These are phyloP conservation scores for Myrmaecium sp. DNA, from an alignment of 2,329 filamentous ascomycete genomes.

Conservation along the genomic window DNA sequence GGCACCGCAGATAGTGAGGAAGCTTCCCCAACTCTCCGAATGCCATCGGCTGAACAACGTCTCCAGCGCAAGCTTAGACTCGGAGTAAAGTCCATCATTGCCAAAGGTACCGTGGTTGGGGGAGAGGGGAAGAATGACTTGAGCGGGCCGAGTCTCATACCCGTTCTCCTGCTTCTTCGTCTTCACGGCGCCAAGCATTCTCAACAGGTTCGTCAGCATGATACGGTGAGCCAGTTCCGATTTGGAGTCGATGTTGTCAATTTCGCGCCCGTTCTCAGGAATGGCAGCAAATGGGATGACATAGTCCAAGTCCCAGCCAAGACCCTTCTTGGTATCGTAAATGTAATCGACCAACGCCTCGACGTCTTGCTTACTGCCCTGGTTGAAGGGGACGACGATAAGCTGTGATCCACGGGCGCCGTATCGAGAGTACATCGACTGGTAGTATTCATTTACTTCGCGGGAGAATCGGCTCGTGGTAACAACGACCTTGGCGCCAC, in stretches of 20 bases:
- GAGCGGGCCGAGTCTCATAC: conserved; percentile 88
- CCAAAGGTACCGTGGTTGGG: conserved; percentile 98
- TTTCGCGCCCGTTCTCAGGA: conserved; percentile 92
- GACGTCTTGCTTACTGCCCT: conserved; percentile 95
- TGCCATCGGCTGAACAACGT: conserved; percentile 98
- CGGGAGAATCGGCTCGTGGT: conserved; percentile 94
- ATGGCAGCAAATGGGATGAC: conserved; percentile 95
- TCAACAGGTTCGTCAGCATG: conserved; percentile 94
- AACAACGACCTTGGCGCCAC: conserved; percentile 90
- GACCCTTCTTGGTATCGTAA: conserved; percentile 87
- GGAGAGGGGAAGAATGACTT: conserved; percentile 88
- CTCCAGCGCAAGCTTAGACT: conserved; percentile 93
- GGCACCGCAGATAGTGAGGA: conserved; percentile 93
- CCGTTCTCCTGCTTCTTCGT: conserved; percentile 71
- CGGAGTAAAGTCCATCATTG: conserved; percentile 93
- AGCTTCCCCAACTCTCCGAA: conserved; percentile 92
- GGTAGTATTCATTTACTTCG: conserved; percentile 97
- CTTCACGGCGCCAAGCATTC: conserved; percentile 82
- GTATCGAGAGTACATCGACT: conserved; percentile 92
- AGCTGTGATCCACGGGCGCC: conserved; percentile 90
- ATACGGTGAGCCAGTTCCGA: conserved; percentile 96
- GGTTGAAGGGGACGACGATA: conserved; percentile 96
- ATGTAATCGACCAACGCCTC: conserved; percentile 91
- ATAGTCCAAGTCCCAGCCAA: conserved; percentile 96
- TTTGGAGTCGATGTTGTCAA: conserved; percentile 90